Evolutionary conservation across 768 basidiomycete genomes (phyloP).

Genomic region (Mycena latifolia): DNA sequence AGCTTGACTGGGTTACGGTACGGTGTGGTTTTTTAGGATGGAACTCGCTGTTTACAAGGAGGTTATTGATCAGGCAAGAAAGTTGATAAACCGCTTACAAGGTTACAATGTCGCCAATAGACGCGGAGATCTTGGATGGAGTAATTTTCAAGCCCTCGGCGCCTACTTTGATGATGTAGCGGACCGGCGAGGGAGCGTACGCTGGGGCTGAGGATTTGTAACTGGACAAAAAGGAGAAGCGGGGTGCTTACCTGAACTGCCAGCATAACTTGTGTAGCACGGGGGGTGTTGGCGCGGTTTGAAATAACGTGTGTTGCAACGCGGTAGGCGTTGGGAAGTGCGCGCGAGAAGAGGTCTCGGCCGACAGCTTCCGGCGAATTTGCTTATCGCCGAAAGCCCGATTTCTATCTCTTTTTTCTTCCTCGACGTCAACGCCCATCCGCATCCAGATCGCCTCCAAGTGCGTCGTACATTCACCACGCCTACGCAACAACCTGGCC

Average conservation of each 20-base stretch:
- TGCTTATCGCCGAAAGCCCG: no score
- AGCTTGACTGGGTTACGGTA: constrained; percentile 47
- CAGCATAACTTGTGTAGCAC: constrained; percentile 39
- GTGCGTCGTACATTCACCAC: no score
- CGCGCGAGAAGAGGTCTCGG: no score
- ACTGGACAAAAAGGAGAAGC: neutral
- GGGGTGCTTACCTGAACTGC: constrained; percentile 29
- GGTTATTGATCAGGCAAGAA: no score
- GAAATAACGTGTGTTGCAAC: no score
- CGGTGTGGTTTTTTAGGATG: constrained; percentile 45
- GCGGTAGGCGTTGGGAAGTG: no score
- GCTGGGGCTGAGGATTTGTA: neutral
- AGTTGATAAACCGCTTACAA: constrained; percentile 29
- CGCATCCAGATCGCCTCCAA: no score
- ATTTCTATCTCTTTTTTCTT: no score
- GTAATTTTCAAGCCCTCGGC: constrained; percentile 31
- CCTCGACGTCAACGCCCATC: no score
- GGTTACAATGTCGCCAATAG: constrained; percentile 38
- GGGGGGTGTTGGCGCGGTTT: no score
- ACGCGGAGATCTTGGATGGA: constrained; percentile 33
- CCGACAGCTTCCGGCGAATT: no score
- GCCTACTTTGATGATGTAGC: constrained; percentile 38
- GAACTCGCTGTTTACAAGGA: constrained; percentile 18
- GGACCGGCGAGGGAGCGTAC: constrained; percentile 5
- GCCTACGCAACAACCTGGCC: no score